Evolutionary conservation across 1,284 basidiomycete genomes (phyloP).

Genomic region (Trametes sp.): DNA sequence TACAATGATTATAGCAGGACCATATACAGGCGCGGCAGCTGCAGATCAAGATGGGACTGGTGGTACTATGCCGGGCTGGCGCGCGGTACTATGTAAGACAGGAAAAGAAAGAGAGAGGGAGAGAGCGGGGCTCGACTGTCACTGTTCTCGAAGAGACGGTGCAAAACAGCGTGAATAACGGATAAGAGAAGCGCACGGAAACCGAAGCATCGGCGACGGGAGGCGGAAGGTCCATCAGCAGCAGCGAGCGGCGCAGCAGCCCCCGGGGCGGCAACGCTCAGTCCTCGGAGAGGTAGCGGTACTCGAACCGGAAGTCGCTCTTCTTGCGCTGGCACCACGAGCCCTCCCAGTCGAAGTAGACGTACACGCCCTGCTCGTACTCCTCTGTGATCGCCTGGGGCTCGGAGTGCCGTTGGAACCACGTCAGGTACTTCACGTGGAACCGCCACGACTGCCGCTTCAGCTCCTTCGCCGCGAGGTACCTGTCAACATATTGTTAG

Average conservation of each 20-base stretch:
- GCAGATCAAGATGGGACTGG: constrained; percentile 15
- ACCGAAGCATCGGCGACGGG: neutral
- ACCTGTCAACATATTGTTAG: constrained; percentile 57
- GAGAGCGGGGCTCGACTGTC: constrained; percentile 3
- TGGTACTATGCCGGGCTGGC: constrained; percentile 8
- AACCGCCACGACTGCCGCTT: constrained; percentile 99
- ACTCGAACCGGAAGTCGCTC: constrained; percentile 97
- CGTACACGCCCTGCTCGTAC: constrained; percentile 98
- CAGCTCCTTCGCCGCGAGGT: constrained; percentile 95
- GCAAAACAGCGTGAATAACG: neutral
- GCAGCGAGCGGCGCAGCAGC: too few species aligned
- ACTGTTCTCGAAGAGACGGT: neutral
- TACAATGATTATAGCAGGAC: constrained; percentile 29
- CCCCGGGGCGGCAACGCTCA: constrained; percentile 45
- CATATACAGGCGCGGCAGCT: constrained; percentile 25
- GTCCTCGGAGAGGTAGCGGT: constrained; percentile 90
- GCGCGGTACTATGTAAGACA: constrained; percentile 1
- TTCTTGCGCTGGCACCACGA: constrained; percentile 99
- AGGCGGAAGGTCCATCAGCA: too few species aligned
- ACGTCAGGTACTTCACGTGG: constrained; percentile 99
- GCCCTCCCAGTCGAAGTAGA: constrained; percentile 97
- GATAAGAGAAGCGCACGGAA: neutral
- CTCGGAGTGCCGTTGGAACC: constrained; percentile 99
- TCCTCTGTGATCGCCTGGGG: constrained; percentile 99
- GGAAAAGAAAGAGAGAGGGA: constrained; percentile 9